These are phyloP conservation scores for Paracorniculantispora psalliotae DNA, from an alignment of 2,329 filamentous ascomycete species.

Conservation along the genomic window DNA sequence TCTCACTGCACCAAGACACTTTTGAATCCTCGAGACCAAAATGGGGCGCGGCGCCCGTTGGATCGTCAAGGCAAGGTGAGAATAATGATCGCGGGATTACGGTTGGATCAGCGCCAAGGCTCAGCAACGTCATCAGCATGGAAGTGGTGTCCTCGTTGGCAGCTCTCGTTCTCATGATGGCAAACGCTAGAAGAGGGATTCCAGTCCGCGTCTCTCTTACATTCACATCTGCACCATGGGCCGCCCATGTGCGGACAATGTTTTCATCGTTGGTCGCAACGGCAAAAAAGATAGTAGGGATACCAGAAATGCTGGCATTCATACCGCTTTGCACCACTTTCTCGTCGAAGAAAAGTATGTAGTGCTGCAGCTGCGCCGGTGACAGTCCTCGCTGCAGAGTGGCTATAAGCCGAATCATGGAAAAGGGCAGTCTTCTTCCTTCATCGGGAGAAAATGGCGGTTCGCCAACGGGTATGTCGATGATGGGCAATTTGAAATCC, in stretches of 20 bases:
- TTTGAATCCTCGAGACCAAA: not conserved
- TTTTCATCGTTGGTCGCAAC: conserved; percentile 8
- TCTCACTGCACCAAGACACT: conserved; percentile 20
- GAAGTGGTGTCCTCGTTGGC: not conserved
- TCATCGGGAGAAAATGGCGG: not conserved
- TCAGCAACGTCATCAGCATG: conserved; percentile 13
- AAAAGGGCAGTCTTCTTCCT: not conserved
- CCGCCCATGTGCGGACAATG: conserved; percentile 8
- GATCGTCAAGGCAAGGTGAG: not conserved
- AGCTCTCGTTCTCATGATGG: conserved; percentile 8
- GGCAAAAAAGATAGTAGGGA: conserved; percentile 11
- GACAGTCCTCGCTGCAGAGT: not conserved
- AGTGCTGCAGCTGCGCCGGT: not conserved
- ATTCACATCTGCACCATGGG: not conserved
- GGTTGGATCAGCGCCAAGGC: conserved; percentile 1
- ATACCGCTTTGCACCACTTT: not conserved
- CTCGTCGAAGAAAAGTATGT: not conserved
- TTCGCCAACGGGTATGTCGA: not conserved
- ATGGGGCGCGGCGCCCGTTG: not conserved
- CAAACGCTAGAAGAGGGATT: conserved; percentile 10
- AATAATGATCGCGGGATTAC: conserved; percentile 1
- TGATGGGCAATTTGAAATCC: not conserved
- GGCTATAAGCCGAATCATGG: not conserved
- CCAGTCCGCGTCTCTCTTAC: not conserved
- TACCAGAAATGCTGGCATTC: not conserved